Percentiles rank a stretch among this genome's conserved stretches.
phyloP scores from a whole-genome alignment of 495 filamentous ascomycete genomes.

The Pseudoneurospora amorphoporcata region DNA sequence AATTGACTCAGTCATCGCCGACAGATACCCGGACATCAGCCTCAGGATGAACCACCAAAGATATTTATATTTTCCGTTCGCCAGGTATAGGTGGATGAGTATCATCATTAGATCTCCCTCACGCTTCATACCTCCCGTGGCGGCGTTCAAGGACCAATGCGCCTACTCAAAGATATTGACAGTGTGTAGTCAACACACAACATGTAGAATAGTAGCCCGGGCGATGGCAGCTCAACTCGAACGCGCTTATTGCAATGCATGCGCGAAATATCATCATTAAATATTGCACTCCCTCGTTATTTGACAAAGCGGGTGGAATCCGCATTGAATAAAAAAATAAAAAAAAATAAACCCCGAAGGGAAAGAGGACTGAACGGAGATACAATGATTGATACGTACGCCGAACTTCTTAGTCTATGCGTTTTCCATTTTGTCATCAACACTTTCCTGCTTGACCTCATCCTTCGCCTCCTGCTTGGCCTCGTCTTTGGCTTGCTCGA shows the following conservation, averaged over 20 bases:
- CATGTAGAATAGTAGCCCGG: background rate
- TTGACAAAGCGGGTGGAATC: background rate
- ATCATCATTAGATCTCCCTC: no score
- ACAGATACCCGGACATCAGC: no score
- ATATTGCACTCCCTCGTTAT: background rate
- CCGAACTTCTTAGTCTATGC: slow-evolving; percentile 6
- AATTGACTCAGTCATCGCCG: no score
- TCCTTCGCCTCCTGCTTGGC: slow-evolving; percentile 22
- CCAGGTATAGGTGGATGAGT: no score
- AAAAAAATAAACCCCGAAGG: background rate
- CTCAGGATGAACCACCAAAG: background rate
- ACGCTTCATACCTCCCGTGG: no score
- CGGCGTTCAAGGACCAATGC: no score
- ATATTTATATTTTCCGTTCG: no score
- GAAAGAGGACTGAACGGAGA: background rate
- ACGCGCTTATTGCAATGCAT: background rate
- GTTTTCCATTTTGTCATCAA: slow-evolving; percentile 28
- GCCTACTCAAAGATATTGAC: background rate
- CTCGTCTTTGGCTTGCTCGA: slow-evolving; percentile 30
- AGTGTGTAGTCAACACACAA: background rate
- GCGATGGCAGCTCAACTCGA: background rate
- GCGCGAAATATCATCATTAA: background rate
- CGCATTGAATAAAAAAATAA: background rate
- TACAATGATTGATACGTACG: background rate
- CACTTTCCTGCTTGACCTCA: slow-evolving; percentile 12